A percentile compares a stretch with the other conserved stretches of the same genome.
phyloP scores from a whole-genome alignment of 495 filamentous ascomycete species.

The Darksidea phi region DNA sequence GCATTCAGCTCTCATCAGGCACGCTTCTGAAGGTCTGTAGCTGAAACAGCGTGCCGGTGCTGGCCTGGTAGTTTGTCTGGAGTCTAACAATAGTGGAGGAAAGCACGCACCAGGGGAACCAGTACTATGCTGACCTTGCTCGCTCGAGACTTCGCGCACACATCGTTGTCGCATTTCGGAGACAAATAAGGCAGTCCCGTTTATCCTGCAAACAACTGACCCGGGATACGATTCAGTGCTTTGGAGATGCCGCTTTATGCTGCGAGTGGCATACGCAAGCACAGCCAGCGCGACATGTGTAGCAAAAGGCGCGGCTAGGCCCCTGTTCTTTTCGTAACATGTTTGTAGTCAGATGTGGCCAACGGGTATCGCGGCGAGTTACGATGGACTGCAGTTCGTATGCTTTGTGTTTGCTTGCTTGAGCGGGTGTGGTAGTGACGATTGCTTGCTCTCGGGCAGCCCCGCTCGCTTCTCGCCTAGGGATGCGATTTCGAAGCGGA shows the following conservation, averaged over 20 bases:
- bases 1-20: slow-evolving; percentile 25
- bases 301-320: slow-evolving; percentile 13
- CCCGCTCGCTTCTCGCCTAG: slow-evolving; percentile 13
- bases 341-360: slow-evolving; percentile 2
- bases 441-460: slow-evolving; percentile 4
- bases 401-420: slow-evolving; percentile 32
- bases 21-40: slow-evolving; percentile 20
- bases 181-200: slow-evolving; percentile 10
- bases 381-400: slow-evolving; percentile 32
- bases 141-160: slow-evolving; percentile 7
- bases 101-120: slow-evolving; percentile 12
- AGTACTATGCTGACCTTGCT: slow-evolving; percentile 16
- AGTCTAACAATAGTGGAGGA: slow-evolving; percentile 13
- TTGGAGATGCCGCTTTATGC: slow-evolving; percentile 9
- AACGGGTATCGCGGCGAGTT: neutral
- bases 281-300: slow-evolving; percentile 17
- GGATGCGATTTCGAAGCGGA: slow-evolving; percentile 29
- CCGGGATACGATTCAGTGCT: slow-evolving; percentile 2
- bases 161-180: slow-evolving; percentile 9
- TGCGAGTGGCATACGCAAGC: slow-evolving; percentile 12
- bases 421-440: slow-evolving; percentile 22
- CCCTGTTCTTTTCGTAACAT: slow-evolving; percentile 30
- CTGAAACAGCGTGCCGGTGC: slow-evolving; percentile 8
- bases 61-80: slow-evolving; percentile 4
- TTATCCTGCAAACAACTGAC: slow-evolving; percentile 10